phyloP scores from a whole-genome alignment of 371 early-diverging fungal genomes.

The Lichtheimia ramosa region DNA sequence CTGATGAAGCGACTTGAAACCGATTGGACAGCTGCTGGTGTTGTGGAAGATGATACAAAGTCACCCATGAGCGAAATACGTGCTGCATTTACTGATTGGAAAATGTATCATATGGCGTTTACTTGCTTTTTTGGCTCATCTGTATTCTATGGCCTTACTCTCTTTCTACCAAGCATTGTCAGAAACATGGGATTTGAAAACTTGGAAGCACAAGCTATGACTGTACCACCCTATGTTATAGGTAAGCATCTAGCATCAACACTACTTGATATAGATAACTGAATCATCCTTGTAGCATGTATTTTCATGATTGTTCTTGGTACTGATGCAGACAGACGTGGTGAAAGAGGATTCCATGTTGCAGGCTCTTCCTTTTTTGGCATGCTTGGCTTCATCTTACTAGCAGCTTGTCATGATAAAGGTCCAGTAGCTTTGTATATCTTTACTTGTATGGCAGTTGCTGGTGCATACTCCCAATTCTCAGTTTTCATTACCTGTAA shows the following conservation, averaged over 20 bases:
- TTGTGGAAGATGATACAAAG: slow-evolving; percentile 46
- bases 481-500: slow-evolving; percentile 39
- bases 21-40: slow-evolving; percentile 24
- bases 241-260: neutral
- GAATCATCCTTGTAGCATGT: slow-evolving; percentile 32
- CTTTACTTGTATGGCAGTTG: slow-evolving; percentile 49
- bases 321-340: slow-evolving; percentile 65
- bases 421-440: slow-evolving; percentile 36
- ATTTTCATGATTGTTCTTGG: slow-evolving; percentile 53
- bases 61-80: slow-evolving; percentile 62
- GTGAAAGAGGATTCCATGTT: slow-evolving; percentile 65
- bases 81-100: slow-evolving; percentile 56
- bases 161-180: slow-evolving; percentile 75
- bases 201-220: slow-evolving; percentile 51
- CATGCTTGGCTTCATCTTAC: slow-evolving; percentile 62
- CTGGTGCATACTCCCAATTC: slow-evolving; percentile 54
- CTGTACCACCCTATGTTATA: slow-evolving; percentile 15
- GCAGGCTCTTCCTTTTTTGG: slow-evolving; percentile 57
- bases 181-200: slow-evolving; percentile 62
- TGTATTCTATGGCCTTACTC: slow-evolving; percentile 61
- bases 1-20: slow-evolving; percentile 52
- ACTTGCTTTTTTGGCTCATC: slow-evolving; percentile 62
- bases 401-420: slow-evolving; percentile 35
- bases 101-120: slow-evolving; percentile 54
- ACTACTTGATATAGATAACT: neutral